These are phyloP conservation scores for rapeseed (Brassica napus) DNA, from an alignment of 345 rosid genomes.

Conservation along the genomic window Da-Ae NC_063441.1:17110501-17111000, in stretches of 20 bases:
- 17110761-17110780: constrained; percentile 96
- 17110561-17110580: constrained; percentile 11
- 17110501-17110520: background rate
- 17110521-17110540: background rate
- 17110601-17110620: constrained; percentile 39
- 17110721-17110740: constrained; percentile 94
- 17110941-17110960: constrained; percentile 98
- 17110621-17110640: constrained; percentile 52
- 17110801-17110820: constrained; percentile 91
- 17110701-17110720: constrained; percentile 91
- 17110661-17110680: constrained; percentile 63
- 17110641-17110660: constrained; percentile 85
- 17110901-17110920: constrained; percentile 90
- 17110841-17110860: background rate
- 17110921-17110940: constrained; percentile 88
- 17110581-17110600: constrained; percentile 42
- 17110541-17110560: background rate
- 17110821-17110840: background rate
- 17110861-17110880: background rate
- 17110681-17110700: constrained; percentile 35
- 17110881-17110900: background rate
- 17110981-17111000: constrained; percentile 67
- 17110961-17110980: constrained; percentile 94
- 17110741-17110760: constrained; percentile 90
- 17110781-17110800: constrained; percentile 93